Base-by-base conservation (phyloP, 257 asterid genomes). In the Pogostemon cablin region DNA sequence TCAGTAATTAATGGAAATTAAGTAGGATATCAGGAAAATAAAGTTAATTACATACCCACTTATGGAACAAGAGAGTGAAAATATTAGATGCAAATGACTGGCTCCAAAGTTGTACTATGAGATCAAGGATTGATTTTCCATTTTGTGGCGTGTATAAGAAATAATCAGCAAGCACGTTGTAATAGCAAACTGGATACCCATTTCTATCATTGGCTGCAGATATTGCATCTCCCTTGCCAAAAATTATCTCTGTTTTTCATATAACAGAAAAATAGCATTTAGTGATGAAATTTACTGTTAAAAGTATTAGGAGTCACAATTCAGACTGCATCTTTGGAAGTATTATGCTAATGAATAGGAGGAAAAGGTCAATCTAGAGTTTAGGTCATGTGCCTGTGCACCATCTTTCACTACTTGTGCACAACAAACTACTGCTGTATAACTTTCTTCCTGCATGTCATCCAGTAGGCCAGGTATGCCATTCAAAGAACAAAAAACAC, bases 81-180 rank as follows among this genome's bases (percentile, higher is more conserved):
- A 85, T 90, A 75, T 84, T 87, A 34, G 98, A 82, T 0, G 92
- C 92, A 81, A 86, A 90, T 56, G 88, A 82, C 79, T 87, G 96
- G 92, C 95, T 90, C 98, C 98, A 92, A 12, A 88, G 86, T 79
- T 81, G 97, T 72, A 90, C 80, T 62, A 75, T 46, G 55, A 75
- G 71, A 69, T 75, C 80, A 69, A 75, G 69, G 41, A 75, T 63
- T 15, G 86, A 72, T 76, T 82, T 81, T 63, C 93, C 96, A 73
- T 78, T 81, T 69, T 87, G 77, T 57, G 91, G 93, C 67, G 43
- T 72, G 65, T 72, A 53, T 39, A 87, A 84, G 74, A 92, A 88
- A 80, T 88, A 83, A 78, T 90, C 89, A 12, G 97, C 97, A 44
- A 90, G 88, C 73, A 88, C 89, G 50, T 78, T 74, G 54, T 84